Percentiles rank a stretch among this genome's conserved stretches.
These are phyloP conservation scores for Truncatella angustata DNA, from an alignment of 2,329 filamentous ascomycete species.

Conservation along the genomic window DNA sequence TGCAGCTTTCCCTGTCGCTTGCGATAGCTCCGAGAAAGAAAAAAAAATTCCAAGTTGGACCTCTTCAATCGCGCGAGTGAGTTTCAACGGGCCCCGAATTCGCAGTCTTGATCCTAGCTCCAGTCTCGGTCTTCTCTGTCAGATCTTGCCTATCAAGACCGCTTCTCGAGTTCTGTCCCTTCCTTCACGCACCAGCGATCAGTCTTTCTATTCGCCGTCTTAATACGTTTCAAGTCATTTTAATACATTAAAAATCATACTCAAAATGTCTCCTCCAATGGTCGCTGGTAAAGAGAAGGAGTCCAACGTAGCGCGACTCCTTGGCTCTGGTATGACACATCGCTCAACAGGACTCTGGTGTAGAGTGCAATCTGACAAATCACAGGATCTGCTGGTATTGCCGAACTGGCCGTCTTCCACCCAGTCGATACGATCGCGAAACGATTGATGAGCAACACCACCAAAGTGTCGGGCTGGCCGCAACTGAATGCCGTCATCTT, in stretches of 20 bases:
- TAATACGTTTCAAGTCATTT: background rate
- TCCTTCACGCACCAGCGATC: background rate
- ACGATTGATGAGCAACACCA: constrained; percentile 98
- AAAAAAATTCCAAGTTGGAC: background rate
- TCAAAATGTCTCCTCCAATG: constrained; percentile 62
- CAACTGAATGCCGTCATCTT: constrained; percentile 92
- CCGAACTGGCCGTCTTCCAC: constrained; percentile 72
- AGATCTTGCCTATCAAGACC: background rate
- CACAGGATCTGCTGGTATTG: constrained; percentile 57
- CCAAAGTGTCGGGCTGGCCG: constrained; percentile 43
- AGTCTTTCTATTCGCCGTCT: background rate
- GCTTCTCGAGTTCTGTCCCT: background rate
- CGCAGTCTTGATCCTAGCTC: background rate
- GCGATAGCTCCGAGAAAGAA: background rate
- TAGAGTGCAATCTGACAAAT: background rate
- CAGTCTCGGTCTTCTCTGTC: background rate
- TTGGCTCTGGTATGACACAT: constrained; percentile 74
- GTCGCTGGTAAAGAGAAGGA: constrained; percentile 65
- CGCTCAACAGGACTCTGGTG: background rate
- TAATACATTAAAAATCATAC: background rate
- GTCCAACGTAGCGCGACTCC: constrained; percentile 80
- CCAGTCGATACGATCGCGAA: constrained; percentile 96
- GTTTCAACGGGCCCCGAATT: background rate
- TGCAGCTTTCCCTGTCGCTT: background rate
- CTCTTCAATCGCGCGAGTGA: constrained; percentile 1